A percentile compares a stretch with the other conserved stretches of the same genome.
These are phyloP conservation scores for Annona squamosa DNA, from an alignment of 164 flowering plant species.

Conservation along the genomic window DNA sequence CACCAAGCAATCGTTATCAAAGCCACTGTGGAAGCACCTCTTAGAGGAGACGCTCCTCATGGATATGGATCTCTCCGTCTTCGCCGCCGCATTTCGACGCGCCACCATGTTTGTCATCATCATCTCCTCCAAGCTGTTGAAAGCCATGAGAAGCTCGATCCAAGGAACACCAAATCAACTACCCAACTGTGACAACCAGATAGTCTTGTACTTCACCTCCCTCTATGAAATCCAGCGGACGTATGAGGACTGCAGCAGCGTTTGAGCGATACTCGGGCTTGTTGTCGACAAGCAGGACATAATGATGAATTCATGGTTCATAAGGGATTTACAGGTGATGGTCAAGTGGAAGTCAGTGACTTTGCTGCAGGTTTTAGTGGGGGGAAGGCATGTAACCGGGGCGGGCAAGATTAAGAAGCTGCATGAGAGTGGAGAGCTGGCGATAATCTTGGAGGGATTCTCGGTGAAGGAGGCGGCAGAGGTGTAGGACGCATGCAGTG, in stretches of 20 bases:
- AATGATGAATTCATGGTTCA: constrained; percentile 70
- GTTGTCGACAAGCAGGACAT: constrained; percentile 76
- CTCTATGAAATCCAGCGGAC: constrained; percentile 77
- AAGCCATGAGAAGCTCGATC: too few relatives aligned
- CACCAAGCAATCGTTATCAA: constrained; percentile 14
- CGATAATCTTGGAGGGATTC: constrained; percentile 50
- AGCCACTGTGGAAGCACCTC: constrained; percentile 76
- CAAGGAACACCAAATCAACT: constrained; percentile 1
- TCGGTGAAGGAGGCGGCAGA: constrained; percentile 30
- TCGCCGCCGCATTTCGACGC: constrained; percentile 27
- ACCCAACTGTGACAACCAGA: constrained; percentile 34
- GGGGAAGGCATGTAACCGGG: constrained; percentile 69
- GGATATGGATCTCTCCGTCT: constrained; percentile 64
- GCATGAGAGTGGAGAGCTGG: constrained; percentile 73
- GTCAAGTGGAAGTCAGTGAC: constrained; percentile 37
- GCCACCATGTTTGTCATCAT: not conserved
- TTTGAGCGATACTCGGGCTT: constrained; percentile 65
- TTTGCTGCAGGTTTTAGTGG: constrained; percentile 72
- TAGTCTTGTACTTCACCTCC: constrained; percentile 75
- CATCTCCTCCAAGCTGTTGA: too few relatives aligned
- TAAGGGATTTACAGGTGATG: constrained; percentile 52
- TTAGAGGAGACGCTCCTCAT: constrained; percentile 64
- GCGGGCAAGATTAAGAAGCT: constrained; percentile 70
- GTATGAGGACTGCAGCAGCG: constrained; percentile 73
- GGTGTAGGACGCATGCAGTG: constrained; percentile 71